Base-by-base conservation (phyloP, 2,329 filamentous ascomycete genomes). In the Trichoderma asperellum region DNA sequence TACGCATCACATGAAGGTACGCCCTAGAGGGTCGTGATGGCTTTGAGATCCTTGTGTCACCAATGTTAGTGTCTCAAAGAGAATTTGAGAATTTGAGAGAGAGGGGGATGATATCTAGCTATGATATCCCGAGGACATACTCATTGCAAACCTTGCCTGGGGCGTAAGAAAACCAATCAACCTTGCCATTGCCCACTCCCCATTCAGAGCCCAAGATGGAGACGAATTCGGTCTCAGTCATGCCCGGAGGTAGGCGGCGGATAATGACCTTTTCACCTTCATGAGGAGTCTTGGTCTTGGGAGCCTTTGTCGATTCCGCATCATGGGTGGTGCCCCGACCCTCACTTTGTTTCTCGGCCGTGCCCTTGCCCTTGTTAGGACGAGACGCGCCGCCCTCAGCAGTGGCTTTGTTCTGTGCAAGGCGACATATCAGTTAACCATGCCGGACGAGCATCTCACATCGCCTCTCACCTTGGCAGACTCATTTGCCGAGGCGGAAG, bases 201-300 rank as follows among this genome's bases (percentile, higher is more conserved):
- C 95, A 98, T 60, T 94, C 91, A 1, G 90, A 86, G 4, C 94
- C 94, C 14, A 97, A 79, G 10, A 89, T 85, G 16, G 82, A 79
- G 74, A 89, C 84, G 72, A 96, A 95, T 76, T 99, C 96, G 0
- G 85, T 80, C 75, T 92, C 87, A 0, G 92, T 96, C 78, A 99
- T 85, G 10, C 91, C 93, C 1, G 96, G 94, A 11, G 96, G 93
- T 4, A 99, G 86, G 69, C 95, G 88, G 64, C 96, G 89, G 67
- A 97, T 85, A 29, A 96, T 85, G 14, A 97, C 86, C 83, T 98
- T 98, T 76, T 96, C 87, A 70, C 92, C 91, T 68, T 80, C 78
- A 73, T 77, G 78, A 16, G 78, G 77, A 57, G 76, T 47, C 70
- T 77, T 81, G 10, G 77, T 68, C 68, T 74, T 79, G 47, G 76